Evolutionary conservation across 768 basidiomycete species (phyloP).

Genomic region (Phlebiopsis flavidoalba): DNA sequence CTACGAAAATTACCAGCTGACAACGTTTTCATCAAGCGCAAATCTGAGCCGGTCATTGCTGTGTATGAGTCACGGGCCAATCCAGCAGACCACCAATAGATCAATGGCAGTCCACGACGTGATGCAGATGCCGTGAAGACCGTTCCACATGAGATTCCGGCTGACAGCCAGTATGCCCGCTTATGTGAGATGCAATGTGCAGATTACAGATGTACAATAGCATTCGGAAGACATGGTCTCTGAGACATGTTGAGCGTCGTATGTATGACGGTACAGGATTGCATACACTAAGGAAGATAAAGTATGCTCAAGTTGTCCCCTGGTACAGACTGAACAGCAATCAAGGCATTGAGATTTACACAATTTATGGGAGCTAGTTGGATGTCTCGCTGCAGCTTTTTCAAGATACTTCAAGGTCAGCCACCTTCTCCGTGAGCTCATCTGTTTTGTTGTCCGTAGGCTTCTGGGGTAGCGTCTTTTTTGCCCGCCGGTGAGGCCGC

Average conservation of each 20-base stretch:
- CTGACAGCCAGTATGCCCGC: neutral
- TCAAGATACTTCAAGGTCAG: neutral
- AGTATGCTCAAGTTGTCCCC: neutral
- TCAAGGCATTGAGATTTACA: neutral
- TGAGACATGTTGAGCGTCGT: neutral
- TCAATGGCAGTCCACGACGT: slow-evolving; percentile 68
- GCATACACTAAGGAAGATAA: neutral
- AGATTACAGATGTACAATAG: neutral
- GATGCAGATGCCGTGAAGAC: slow-evolving; percentile 15
- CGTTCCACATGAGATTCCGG: neutral
- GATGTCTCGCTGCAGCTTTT: neutral
- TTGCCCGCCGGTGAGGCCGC: slow-evolving; percentile 53
- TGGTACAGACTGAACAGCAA: neutral
- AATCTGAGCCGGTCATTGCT: slow-evolving; percentile 71
- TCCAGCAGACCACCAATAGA: slow-evolving; percentile 82
- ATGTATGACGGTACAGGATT: neutral
- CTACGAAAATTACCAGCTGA: neutral
- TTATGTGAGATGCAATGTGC: neutral
- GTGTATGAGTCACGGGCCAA: slow-evolving; percentile 89
- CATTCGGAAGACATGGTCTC: neutral
- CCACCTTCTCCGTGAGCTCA: slow-evolving; percentile 25
- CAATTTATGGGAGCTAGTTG: neutral
- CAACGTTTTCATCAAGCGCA: slow-evolving; percentile 44
- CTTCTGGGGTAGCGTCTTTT: slow-evolving; percentile 17
- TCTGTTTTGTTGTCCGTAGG: slow-evolving; percentile 28